These are phyloP conservation scores for Ustilago vetiveriae DNA, from an alignment of 1,284 basidiomycete genomes.

Conservation along the genomic window DNA sequence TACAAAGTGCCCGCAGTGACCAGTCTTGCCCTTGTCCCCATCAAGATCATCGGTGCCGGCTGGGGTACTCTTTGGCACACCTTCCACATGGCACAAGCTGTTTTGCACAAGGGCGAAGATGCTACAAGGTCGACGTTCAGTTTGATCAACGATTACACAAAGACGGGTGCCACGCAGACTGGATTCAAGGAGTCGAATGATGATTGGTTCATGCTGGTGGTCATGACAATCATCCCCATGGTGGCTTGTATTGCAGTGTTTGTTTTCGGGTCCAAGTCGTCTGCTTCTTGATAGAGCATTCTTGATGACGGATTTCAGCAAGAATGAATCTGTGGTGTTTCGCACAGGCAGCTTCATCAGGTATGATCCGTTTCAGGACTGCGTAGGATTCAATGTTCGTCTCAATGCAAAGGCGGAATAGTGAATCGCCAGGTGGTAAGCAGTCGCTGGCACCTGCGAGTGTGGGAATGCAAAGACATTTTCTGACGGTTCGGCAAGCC, in stretches of 20 bases:
- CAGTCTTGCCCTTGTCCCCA: constrained; percentile 53
- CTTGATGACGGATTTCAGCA: too few relatives aligned
- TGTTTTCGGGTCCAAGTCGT: constrained; percentile 4
- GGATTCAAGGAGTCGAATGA: constrained; percentile 39
- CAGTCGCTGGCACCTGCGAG: too few relatives aligned
- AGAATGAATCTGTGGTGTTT: too few relatives aligned
- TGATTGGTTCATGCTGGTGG: constrained; percentile 27
- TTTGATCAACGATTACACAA: constrained; percentile 28
- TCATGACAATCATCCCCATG: constrained; percentile 20
- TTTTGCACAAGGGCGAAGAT: constrained; percentile 15
- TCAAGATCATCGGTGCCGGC: constrained; percentile 64
- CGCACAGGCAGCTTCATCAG: too few relatives aligned
- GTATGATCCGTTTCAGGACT: too few relatives aligned
- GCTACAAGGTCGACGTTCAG: constrained; percentile 9
- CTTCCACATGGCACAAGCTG: constrained; percentile 44
- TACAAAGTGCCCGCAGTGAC: constrained; percentile 57
- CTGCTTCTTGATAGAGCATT: background rate
- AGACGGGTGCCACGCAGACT: constrained; percentile 29
- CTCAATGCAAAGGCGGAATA: too few relatives aligned
- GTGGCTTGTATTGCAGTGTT: constrained; percentile 22
- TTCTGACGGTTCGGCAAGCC: too few relatives aligned
- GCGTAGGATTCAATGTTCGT: too few relatives aligned
- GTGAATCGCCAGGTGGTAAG: too few relatives aligned
- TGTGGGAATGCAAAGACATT: too few relatives aligned
- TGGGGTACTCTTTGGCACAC: constrained; percentile 54